phyloP scores from a whole-genome alignment of 345 rosid genomes.

The Laguncularia racemosa region DNA sequence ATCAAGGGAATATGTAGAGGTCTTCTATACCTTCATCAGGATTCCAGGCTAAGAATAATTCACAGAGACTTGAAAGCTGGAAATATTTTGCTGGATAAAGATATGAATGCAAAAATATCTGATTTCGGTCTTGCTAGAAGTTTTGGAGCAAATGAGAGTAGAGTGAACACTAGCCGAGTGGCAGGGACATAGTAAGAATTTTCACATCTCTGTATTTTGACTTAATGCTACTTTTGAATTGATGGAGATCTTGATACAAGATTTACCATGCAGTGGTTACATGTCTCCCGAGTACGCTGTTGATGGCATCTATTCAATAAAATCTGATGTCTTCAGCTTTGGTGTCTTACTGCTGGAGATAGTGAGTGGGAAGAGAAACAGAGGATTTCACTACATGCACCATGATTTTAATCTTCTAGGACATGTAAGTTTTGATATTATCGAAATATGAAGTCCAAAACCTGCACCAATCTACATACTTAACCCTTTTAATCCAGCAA shows the following conservation, averaged over 20 bases:
- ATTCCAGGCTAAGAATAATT: slow-evolving; percentile 29
- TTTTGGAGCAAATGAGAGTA: slow-evolving; percentile 22
- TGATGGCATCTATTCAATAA: slow-evolving; percentile 22
- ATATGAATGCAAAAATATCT: slow-evolving; percentile 37
- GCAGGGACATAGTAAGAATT: slow-evolving; percentile 1
- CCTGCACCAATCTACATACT: no score
- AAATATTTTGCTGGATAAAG: slow-evolving; percentile 22
- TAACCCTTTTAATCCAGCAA: no score
- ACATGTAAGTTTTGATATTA: slow-evolving; percentile 12
- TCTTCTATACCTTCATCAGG: slow-evolving; percentile 36
- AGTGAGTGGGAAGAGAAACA: slow-evolving; percentile 13
- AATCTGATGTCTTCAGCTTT: slow-evolving; percentile 26
- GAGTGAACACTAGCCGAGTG: slow-evolving; percentile 1
- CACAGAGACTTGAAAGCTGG: slow-evolving; percentile 27
- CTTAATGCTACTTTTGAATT: no score
- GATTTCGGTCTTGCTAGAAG: slow-evolving; percentile 32
- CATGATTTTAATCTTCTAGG: slow-evolving; percentile 4
- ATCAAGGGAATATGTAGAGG: slow-evolving; percentile 35
- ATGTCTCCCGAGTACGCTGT: slow-evolving; percentile 32
- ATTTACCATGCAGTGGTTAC: slow-evolving; percentile 15
- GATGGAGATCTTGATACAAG: background rate
- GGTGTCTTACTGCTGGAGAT: slow-evolving; percentile 26
- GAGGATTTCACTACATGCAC: background rate
- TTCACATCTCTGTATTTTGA: no score
- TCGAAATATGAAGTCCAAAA: background rate